These are phyloP conservation scores for Musa itinerans DNA, from an alignment of 176 grass and related monocot species.

Conservation along the genomic window DNA sequence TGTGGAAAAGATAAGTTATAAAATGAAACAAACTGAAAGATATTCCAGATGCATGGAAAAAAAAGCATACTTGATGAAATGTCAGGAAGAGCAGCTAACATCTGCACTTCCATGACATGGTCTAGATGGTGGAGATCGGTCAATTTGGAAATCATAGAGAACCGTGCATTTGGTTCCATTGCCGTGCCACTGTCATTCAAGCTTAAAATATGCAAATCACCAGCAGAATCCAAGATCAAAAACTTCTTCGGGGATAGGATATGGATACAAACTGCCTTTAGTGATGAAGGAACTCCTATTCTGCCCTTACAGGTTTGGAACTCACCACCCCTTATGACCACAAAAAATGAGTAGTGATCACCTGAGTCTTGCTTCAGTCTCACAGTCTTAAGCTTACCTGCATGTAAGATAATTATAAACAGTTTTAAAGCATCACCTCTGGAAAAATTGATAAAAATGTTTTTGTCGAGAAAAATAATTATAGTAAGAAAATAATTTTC, in stretches of 20 bases:
- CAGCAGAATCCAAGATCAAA: conserved; percentile 69
- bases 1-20: conserved; percentile 40
- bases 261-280: conserved; percentile 57
- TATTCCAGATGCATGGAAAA: conserved; percentile 8
- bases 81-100: conserved; percentile 64
- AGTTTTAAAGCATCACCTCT: too few relatives aligned
- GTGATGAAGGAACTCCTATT: conserved; percentile 25
- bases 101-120: conserved; percentile 62
- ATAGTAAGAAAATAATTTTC: not conserved
- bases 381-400: conserved; percentile 79
- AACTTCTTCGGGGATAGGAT: conserved; percentile 61
- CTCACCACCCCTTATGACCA: conserved; percentile 27
- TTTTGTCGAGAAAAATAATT: too few relatives aligned
- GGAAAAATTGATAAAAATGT: too few relatives aligned
- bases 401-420: conserved; percentile 3
- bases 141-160: conserved; percentile 27
- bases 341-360: conserved; percentile 52
- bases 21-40: conserved; percentile 14
- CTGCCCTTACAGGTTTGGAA: conserved; percentile 26
- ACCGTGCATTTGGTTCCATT: conserved; percentile 27
- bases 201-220: conserved; percentile 57
- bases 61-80: conserved; percentile 59
- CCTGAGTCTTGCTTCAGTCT: conserved; percentile 66
- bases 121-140: conserved; percentile 31
- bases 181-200: conserved; percentile 23